Base-by-base conservation (phyloP, 306 rosid species). In the Astragalus membranaceus region DNA sequence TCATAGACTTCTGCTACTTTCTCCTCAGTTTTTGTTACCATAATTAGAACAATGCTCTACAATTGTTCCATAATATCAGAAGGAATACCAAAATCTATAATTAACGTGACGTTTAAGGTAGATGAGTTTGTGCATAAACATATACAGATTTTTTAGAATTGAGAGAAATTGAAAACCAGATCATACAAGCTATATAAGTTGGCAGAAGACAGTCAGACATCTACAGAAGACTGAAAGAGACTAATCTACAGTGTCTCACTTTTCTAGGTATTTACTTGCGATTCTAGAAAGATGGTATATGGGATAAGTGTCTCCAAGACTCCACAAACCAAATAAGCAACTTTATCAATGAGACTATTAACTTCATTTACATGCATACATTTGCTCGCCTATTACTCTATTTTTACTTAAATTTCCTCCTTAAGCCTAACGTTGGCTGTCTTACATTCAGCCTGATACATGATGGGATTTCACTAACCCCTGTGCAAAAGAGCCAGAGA, bases 71-170 rank as follows among this genome's bases (percentile, higher is more conserved):
- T 14, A 36, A 10, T 56, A 44, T 10, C 35, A 11, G 5, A n/a
- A 17, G 54, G 43, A 29, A 70, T 30, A 44, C 66, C 77, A 48
- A 72, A 42, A 56, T 70, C 56, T 14, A 56, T 61, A n/a, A n/a
- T n/a, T n/a, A n/a, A n/a, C n/a, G n/a, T n/a, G n/a, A n/a, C n/a
- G 15, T 51, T 52, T 20, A 20, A 72, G 50, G 48, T 13, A 72
- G 41, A 50, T 26, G 10, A 26, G 46, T 55, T 50, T 36, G 30
- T 39, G 36, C 8, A 13, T 35, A 9, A 39, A 63, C 35, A 15
- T n/a, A 55, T 46, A 11, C 59, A 55, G 35, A 54, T 6, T 12
- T 64, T 64, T 46, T 66, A 14, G 47, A 35, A 57, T 3, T 16
- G 64, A 23, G 67, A 33, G 71, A 12, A 14, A 55, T 35, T 14